phyloP scores from a whole-genome alignment of 2,329 filamentous ascomycete species.

The Ciborinia camelliae region DNA sequence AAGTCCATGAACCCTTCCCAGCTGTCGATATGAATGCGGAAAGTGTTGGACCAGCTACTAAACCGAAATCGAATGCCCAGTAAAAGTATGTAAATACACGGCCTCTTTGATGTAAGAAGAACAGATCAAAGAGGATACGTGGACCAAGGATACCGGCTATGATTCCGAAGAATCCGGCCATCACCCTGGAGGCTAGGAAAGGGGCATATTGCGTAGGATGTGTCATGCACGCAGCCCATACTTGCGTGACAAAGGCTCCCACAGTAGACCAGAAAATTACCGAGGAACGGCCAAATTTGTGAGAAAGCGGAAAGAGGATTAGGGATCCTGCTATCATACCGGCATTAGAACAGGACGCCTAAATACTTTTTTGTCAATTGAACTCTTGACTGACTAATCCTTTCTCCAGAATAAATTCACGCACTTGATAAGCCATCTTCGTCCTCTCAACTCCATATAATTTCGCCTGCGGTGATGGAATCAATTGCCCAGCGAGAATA shows the following conservation, averaged over 20 bases:
- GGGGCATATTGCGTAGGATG: conserved; percentile 36
- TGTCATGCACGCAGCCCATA: conserved; percentile 38
- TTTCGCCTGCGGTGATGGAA: conserved; percentile 20
- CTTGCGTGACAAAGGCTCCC: conserved; percentile 28
- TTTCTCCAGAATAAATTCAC: background rate
- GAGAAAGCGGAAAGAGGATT: conserved; percentile 40
- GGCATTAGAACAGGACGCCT: conserved; percentile 40
- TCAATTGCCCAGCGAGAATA: conserved; percentile 21
- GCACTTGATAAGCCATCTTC: conserved; percentile 25
- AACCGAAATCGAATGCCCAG: conserved; percentile 40
- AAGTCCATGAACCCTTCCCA: conserved; percentile 37
- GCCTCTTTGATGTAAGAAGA: conserved; percentile 44
- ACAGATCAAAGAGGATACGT: conserved; percentile 43
- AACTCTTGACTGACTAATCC: background rate
- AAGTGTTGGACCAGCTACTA: conserved; percentile 40
- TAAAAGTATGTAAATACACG: conserved; percentile 41
- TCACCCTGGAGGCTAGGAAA: conserved; percentile 35
- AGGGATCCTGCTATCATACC: conserved; percentile 41
- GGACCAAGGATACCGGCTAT: conserved; percentile 41
- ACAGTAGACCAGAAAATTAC: conserved; percentile 42
- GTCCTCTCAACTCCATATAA: conserved; percentile 21
- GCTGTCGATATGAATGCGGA: conserved; percentile 41
- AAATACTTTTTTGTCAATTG: background rate
- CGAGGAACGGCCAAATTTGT: conserved; percentile 40
- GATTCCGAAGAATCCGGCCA: conserved; percentile 42